Conservation (phyloP, 805 yeast species). For the Lipomyces starkeyi region DNA sequence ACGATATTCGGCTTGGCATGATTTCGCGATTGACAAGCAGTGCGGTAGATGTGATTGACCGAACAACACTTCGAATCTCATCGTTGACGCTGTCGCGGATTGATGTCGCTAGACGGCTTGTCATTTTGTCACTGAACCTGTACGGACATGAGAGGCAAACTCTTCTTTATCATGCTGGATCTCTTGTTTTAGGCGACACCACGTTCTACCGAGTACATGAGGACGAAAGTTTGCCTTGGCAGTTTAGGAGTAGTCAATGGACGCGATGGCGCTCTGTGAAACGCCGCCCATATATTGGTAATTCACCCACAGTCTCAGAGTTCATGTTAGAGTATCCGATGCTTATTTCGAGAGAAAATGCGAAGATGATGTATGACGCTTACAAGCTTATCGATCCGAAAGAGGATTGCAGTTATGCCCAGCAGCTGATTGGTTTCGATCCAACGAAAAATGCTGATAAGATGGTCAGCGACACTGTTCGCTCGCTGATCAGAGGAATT, state of each 20-base stretch:
- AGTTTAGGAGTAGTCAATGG: slow-evolving; percentile 26
- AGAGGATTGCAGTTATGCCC: slow-evolving; percentile 6
- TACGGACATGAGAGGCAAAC: slow-evolving; percentile 11
- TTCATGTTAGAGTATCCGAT: slow-evolving; percentile 18
- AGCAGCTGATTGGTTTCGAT: slow-evolving; percentile 21
- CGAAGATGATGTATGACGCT: background rate
- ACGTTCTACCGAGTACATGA: slow-evolving; percentile 20
- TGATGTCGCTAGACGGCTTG: slow-evolving; percentile 24
- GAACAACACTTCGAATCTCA: slow-evolving; percentile 21
- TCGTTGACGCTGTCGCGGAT: slow-evolving; percentile 17
- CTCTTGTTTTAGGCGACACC: slow-evolving; percentile 12
- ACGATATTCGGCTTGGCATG: slow-evolving; percentile 21
- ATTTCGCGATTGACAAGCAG: slow-evolving; percentile 27
- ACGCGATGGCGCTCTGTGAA: slow-evolving; percentile 25
- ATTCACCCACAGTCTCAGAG: background rate
- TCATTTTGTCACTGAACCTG: slow-evolving; percentile 21
- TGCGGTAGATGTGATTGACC: slow-evolving; percentile 24
- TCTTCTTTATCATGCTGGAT: slow-evolving; percentile 11
- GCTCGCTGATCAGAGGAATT: slow-evolving; percentile 23
- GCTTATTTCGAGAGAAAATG: slow-evolving; percentile 13
- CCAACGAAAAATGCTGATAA: background rate
- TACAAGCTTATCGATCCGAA: slow-evolving; percentile 17
- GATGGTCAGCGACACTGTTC: slow-evolving; percentile 12
- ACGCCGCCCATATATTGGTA: background rate
- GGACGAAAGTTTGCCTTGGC: slow-evolving; percentile 23